Conservation (phyloP, 2,329 filamentous ascomycete genomes). For the Ophiostoma himal-ulmi region DNA sequence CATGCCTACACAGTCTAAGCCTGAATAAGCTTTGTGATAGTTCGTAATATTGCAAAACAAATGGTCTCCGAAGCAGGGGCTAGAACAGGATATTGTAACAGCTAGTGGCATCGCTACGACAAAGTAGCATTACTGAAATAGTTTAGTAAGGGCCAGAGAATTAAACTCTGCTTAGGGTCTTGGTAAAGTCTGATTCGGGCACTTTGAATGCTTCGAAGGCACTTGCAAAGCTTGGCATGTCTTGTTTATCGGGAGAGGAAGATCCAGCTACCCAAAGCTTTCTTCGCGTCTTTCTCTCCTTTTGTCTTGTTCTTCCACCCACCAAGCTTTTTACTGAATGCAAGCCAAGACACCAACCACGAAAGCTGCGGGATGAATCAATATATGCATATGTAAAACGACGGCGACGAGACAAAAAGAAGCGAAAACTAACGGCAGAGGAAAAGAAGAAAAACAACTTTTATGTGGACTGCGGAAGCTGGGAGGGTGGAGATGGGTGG, state of each 20-base stretch:
- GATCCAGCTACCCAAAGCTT: slow-evolving; percentile 1
- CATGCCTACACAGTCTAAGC: not conserved
- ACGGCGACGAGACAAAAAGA: not conserved
- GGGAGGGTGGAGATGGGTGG: not conserved
- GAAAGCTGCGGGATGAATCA: not conserved
- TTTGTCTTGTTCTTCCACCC: not conserved
- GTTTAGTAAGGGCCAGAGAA: not conserved
- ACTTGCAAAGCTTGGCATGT: slow-evolving; percentile 4
- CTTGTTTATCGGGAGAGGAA: slow-evolving; percentile 3
- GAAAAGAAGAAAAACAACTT: not conserved
- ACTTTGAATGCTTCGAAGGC: not conserved
- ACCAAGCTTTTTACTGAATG: not conserved
- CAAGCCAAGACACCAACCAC: not conserved
- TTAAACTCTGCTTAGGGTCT: not conserved
- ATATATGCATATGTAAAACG: not conserved
- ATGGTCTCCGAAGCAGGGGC: not conserved
- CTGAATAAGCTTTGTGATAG: not conserved
- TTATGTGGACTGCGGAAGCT: slow-evolving; percentile 3
- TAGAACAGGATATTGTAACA: not conserved
- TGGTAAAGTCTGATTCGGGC: not conserved
- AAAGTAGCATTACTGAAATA: not conserved
- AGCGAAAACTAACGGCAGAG: not conserved
- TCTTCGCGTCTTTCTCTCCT: not conserved
- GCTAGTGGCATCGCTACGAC: not conserved
- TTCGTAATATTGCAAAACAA: not conserved